A percentile compares a stretch with the other conserved stretches of the same genome.
Evolutionary conservation across 177 flowering plant genomes (phyloP).

Genomic region (Vitis hybrid): DNA sequence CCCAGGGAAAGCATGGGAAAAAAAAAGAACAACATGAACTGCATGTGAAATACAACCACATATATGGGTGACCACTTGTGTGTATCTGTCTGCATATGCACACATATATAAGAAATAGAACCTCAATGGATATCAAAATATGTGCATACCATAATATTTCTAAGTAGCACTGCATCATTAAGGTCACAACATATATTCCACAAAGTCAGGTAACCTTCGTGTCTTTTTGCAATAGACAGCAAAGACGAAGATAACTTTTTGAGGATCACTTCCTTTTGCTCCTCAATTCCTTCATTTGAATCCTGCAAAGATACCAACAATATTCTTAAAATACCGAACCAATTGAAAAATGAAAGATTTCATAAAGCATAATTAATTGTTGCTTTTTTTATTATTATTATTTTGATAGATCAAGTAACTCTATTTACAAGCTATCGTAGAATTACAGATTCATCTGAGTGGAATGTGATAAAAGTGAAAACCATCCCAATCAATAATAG

Average conservation of each 20-base stretch:
- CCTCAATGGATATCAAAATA: not conserved
- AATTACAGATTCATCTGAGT: not conserved
- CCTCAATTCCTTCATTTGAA: constrained; percentile 37
- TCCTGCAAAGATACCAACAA: constrained; percentile 29
- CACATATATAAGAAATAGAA: not conserved
- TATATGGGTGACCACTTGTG: too few species aligned
- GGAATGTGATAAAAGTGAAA: not conserved
- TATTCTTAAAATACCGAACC: too few species aligned
- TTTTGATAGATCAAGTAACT: not conserved
- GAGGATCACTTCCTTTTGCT: constrained; percentile 39
- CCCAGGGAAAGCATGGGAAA: too few species aligned
- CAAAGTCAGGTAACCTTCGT: constrained; percentile 73
- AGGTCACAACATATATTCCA: constrained; percentile 89
- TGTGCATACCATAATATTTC: constrained; percentile 69
- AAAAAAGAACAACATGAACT: too few species aligned
- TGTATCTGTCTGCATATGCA: too few species aligned
- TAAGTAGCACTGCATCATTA: constrained; percentile 70
- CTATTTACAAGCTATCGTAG: not conserved
- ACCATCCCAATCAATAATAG: too few species aligned
- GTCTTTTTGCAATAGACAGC: constrained; percentile 74
- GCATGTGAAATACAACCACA: too few species aligned
- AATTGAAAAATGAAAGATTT: not conserved
- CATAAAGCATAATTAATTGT: not conserved
- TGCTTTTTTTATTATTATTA: not conserved
- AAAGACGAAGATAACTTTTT: constrained; percentile 49